Base-by-base conservation (phyloP, 1,284 basidiomycete genomes). In the Ustilago nuda region DNA sequence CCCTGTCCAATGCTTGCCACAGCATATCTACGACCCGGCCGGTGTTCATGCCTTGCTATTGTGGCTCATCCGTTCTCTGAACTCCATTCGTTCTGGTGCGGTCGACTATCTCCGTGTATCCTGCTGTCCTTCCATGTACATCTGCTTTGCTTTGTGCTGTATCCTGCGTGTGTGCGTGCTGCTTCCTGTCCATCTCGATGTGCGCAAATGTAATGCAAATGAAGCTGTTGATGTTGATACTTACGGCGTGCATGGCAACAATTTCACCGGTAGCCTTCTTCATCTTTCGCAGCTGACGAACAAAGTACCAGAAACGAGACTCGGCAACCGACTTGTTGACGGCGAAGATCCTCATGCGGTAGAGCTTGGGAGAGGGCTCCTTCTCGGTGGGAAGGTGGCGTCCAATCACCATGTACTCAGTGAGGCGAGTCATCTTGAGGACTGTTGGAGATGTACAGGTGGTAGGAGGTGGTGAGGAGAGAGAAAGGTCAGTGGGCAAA, bases 291-390 rank as follows among this genome's bases (percentile, higher is more conserved):
- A 85, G 80, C 76, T 83, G 82, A 59, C 96, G 94, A 80, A 99
- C 90, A 91, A 97, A 99, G 90, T 98, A 99, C 96, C 97, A 99
- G 93, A 97, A 99, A 77, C 96, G 92, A 71, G 94, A 97, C 90
- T 99, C 98, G 86, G 97, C 97, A 84, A 99, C 94, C 81, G 98
- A 89, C 82, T 97, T 94, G 88, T 99, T 99, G 83, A 94, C 93
- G 79, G 97, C 96, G 87, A 99, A 99, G 87, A 99, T 98, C 87
- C 96, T 92, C 96, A 99, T 99, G 85, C 97, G 93, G 91, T 94
- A 98, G 87, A 94, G 93, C 90, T 98, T 98, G 79, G 96, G 96
- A 78, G 90, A 92, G 68, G 94, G 93, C 82, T 98, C 94, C 80
- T 90, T 87, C 89, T 95, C 94, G 68, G 95, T 95, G 86, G 96